phyloP scores from a whole-genome alignment of 805 yeast species.

The Ascoidea rubescens region DNA sequence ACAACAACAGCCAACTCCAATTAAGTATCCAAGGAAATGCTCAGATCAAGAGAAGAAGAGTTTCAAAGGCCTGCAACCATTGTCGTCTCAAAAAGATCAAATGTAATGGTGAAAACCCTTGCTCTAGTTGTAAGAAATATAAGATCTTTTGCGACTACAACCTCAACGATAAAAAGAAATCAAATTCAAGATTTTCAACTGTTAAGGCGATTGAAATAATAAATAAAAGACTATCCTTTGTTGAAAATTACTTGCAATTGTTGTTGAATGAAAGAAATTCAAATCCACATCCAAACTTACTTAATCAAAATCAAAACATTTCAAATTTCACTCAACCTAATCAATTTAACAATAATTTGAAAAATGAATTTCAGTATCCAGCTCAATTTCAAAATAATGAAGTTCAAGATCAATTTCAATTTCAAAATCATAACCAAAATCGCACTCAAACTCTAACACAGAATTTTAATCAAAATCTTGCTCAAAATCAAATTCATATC shows the following conservation, averaged over 20 bases:
- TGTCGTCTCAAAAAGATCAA: background rate
- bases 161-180: background rate
- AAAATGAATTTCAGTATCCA: no score
- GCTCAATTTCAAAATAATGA: no score
- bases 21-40: no score
- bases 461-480: background rate
- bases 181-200: background rate
- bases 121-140: background rate
- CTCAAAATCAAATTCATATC: no score
- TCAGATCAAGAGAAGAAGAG: constrained; percentile 8
- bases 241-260: background rate
- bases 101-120: background rate
- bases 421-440: no score
- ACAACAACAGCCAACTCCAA: no score
- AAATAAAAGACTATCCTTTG: background rate
- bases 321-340: no score
- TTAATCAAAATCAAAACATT: no score
- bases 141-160: background rate
- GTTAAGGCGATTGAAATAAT: background rate
- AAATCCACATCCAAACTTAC: no score
- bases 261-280: background rate
- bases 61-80: constrained; percentile 9
- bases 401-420: no score
- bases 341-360: background rate
- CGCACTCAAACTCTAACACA: background rate